phyloP scores from a whole-genome alignment of 352 stramenopile genomes.

The Pythium graminicola region DNA sequence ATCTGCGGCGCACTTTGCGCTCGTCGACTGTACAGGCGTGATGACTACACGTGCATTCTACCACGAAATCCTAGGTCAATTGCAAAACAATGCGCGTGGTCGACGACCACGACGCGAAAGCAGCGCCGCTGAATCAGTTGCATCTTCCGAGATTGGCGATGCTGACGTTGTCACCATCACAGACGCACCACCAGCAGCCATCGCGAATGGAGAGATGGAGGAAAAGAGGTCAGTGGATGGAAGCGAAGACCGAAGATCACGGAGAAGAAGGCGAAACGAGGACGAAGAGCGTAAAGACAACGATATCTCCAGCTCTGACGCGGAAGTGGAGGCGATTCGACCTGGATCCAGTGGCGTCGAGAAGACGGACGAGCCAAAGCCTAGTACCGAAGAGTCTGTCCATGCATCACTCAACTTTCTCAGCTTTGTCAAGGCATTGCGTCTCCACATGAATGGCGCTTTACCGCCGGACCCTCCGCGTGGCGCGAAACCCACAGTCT shows the following conservation, averaged over 20 bases:
- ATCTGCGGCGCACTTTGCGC: slow-evolving; percentile 32
- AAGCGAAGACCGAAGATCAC: background rate
- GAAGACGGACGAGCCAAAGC: background rate
- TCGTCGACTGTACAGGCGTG: slow-evolving; percentile 68
- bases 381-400: no score
- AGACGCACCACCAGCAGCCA: background rate
- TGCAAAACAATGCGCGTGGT: slow-evolving; percentile 26
- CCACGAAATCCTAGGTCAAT: slow-evolving; percentile 57
- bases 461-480: background rate
- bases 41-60: slow-evolving; percentile 66
- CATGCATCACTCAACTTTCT: slow-evolving; percentile 65
- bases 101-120: background rate
- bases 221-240: background rate
- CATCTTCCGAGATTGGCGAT: background rate
- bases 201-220: background rate
- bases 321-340: slow-evolving; percentile 3
- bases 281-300: slow-evolving; percentile 4
- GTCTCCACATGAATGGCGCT: slow-evolving; percentile 34
- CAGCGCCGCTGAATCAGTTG: background rate
- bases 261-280: background rate
- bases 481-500: slow-evolving; percentile 30
- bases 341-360: background rate
- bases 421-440: slow-evolving; percentile 58
- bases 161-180: slow-evolving; percentile 13
- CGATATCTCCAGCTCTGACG: background rate